Percentiles rank a stretch among this genome's conserved stretches.
Evolutionary conservation across 1,284 basidiomycete genomes (phyloP).

Genomic region (Cystobasidium sp.): DNA sequence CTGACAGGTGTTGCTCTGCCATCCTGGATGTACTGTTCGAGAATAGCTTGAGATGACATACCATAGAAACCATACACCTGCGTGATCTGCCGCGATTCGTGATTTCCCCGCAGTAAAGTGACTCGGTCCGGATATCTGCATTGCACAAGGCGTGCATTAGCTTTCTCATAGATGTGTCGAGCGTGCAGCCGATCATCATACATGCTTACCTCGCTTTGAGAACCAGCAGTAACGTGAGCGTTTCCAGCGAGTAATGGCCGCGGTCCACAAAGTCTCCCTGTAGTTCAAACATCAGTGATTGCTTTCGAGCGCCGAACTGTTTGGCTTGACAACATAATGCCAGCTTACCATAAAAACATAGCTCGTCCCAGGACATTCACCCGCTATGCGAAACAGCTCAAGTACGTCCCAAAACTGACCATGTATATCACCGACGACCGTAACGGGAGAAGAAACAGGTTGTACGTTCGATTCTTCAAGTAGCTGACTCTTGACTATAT

Average conservation of each 20-base stretch:
- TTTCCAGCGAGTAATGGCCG: slow-evolving; percentile 96
- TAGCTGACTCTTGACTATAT: slow-evolving; percentile 78
- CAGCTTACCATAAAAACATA: slow-evolving; percentile 91
- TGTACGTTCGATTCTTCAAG: slow-evolving; percentile 96
- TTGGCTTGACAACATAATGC: background rate
- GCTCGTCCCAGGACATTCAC: slow-evolving; percentile 82
- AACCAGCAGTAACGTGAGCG: slow-evolving; percentile 83
- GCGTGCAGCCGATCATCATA: background rate
- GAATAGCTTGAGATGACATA: slow-evolving; percentile 57
- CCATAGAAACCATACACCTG: slow-evolving; percentile 98
- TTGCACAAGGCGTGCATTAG: too few species aligned
- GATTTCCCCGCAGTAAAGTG: slow-evolving; percentile 88
- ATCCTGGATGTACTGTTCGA: background rate
- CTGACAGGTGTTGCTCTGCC: background rate
- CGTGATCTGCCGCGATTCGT: slow-evolving; percentile 94
- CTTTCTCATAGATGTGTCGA: too few species aligned
- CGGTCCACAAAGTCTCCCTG: slow-evolving; percentile 98
- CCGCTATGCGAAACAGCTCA: slow-evolving; percentile 87
- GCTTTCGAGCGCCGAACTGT: background rate
- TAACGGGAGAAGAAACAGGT: slow-evolving; percentile 86
- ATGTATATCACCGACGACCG: slow-evolving; percentile 91
- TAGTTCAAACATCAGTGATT: slow-evolving; percentile 1
- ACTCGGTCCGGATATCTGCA: slow-evolving; percentile 93
- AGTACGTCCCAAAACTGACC: slow-evolving; percentile 95
- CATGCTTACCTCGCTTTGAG: slow-evolving; percentile 79